Evolutionary conservation across 495 filamentous ascomycete genomes (phyloP), one percentile per base, ranked within the genome.

Genomic region (Cercophora newfieldiana): DNA sequence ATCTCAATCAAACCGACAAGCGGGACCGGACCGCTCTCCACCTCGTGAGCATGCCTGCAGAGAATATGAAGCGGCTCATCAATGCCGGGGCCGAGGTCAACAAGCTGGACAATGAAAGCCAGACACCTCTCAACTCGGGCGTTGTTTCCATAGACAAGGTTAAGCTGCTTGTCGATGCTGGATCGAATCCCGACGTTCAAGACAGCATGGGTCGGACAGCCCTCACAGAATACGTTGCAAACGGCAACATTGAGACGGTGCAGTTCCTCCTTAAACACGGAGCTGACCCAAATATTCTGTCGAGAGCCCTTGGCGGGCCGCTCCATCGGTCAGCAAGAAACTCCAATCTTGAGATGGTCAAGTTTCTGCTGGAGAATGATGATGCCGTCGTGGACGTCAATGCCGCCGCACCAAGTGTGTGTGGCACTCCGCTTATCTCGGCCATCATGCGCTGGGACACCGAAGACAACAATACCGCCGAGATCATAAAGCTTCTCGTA

Each of bases 1-100:
- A 60, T 16, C 58, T 58, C 24, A 58, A 58, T 30, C 55, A 58
- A 19, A 58, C 5, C 7, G 24, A 58, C 55, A 58, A 58, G 16
- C 55, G 29, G 21, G 55, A 25, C 26, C 4, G 24, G 26, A 58
- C 58, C 7, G 58, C 58, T 22, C 58, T 60, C 33, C 58, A 60
- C 58, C 7, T 18, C 29, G 29, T 25, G 2, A 22, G 29, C 3
- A 24, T 24, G 29, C 58, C 58, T 60, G 1, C 47, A 8, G 28
- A 60, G 25, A 60, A 60, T 31, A 5, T 60, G 30, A 60, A 60
- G 58, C 58, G 58, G 19, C 58, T 60, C 58, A 26, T 60, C 29
- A 60, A 60, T 60, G 58, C 58, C 14, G 58, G 58, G 58, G 58
- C 58, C 5, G 58, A 60, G 2, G 30, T 60, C 29, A 60, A 47